Base-by-base conservation (phyloP, 2,329 filamentous ascomycete genomes). In the Geoglossum cookeanum region DNA sequence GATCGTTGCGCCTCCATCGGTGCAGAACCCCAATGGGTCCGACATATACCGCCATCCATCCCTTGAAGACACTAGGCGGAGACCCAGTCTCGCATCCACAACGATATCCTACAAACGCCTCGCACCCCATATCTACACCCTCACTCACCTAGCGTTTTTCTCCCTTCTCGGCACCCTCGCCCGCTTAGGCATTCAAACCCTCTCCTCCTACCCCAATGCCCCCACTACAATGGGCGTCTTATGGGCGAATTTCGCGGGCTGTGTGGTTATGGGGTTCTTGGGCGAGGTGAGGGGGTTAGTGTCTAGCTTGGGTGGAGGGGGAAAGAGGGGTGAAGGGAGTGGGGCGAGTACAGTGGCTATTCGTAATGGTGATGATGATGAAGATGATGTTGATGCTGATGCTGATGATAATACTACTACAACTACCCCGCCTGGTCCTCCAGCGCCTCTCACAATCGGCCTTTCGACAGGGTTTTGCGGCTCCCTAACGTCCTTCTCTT, bases 191-290 rank as follows among this genome's bases (percentile, higher is more conserved):
- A 71, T 95, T 6, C 80, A 89, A 65, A 83, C 84, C 52, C 71
- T 96, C 55, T 92, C 88, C 0, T 79, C 76, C 58, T 96, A 94
- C 67, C 81, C 85, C 1, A 84, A 83, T 27, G 80, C 85, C 0
- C 88, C 89, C 0, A 73, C 92, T 27, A 73, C 80, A 4, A 90
- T 87, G 57, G 78, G 80, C 55, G 82, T 85, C 1, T 70, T 94
- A 27, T 97, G 91, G 91, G 83, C 89, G 59, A 96, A 97, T 65
- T 83, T 95, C 52, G 80, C 75, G 1, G 91, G 91, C 1, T 85
- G 85, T 57, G 66, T 94, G 0, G 62, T 94, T 58, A 85, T 97
- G 79, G 91, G 92, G 1, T 94, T 94, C 65, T 75, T 96, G 1
- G 72, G 79, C 8, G 87, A 95, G 69, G 87, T 95, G 65, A 75